These are phyloP conservation scores for Cladosporium sp. DNA, from an alignment of 2,329 filamentous ascomycete genomes.

Conservation along the genomic window DNA sequence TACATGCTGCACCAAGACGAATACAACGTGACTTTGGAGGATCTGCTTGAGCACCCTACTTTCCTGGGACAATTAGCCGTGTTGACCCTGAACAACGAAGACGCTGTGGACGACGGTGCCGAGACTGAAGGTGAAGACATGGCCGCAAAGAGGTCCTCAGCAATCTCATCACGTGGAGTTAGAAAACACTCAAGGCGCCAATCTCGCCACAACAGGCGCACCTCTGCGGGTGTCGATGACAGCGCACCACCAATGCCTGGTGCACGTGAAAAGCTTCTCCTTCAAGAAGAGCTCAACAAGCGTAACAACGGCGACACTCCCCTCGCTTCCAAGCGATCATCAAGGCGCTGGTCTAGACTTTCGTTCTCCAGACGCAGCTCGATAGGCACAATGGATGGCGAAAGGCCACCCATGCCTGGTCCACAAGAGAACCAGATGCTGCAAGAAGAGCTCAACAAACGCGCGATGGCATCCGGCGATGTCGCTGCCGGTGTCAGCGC, in stretches of 20 bases:
- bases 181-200: constrained; percentile 5
- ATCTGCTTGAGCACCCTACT: constrained; percentile 9
- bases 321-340: constrained; percentile 4
- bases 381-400: constrained; percentile 1
- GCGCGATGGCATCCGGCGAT: constrained; percentile 1
- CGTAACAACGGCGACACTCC: not conserved
- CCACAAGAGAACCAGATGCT: constrained; percentile 9
- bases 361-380: constrained; percentile 10
- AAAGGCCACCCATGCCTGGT: constrained; percentile 6
- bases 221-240: constrained; percentile 1
- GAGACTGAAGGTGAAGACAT: constrained; percentile 1
- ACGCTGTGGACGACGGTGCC: not conserved
- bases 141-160: not conserved
- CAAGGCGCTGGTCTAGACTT: constrained; percentile 4
- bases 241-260: not conserved
- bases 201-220: constrained; percentile 9
- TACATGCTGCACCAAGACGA: constrained; percentile 12
- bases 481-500: constrained; percentile 3
- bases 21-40: constrained; percentile 4
- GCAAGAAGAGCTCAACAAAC: constrained; percentile 11
- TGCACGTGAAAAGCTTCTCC: not conserved
- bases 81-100: constrained; percentile 2
- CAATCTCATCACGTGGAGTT: constrained; percentile 5
- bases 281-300: constrained; percentile 6
- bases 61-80: constrained; percentile 6